phyloP scores from a whole-genome alignment of 257 asterid genomes.

The Solanum phureja region DNA sequence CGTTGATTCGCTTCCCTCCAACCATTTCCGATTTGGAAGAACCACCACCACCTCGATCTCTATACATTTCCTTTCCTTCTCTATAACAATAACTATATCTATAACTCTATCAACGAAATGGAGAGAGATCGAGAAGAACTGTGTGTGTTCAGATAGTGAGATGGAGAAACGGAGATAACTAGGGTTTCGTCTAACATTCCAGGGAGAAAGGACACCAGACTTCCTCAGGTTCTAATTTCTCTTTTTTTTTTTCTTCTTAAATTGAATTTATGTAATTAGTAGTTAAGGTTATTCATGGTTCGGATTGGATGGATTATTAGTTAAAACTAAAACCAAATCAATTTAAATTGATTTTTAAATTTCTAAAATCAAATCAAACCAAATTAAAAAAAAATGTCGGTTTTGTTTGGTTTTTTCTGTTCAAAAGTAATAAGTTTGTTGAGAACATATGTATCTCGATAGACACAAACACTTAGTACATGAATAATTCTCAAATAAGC shows the following conservation, averaged over 20 bases:
- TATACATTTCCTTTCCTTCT: slow-evolving; percentile 34
- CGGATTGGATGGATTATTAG: too few relatives aligned
- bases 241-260: not conserved
- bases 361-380: too few relatives aligned
- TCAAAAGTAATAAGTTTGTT: too few relatives aligned
- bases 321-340: too few relatives aligned
- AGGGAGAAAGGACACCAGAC: not conserved
- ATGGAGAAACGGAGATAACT: not conserved
- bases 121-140: not conserved
- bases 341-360: too few relatives aligned
- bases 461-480: too few relatives aligned
- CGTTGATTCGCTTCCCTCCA: slow-evolving; percentile 91
- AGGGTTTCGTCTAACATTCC: not conserved
- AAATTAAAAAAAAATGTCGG: too few relatives aligned
- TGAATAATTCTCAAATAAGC: too few relatives aligned
- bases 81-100: not conserved
- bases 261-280: too few relatives aligned
- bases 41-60: slow-evolving; percentile 54
- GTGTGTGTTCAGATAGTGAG: not conserved
- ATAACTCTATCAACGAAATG: not conserved
- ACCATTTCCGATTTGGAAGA: slow-evolving; percentile 52
- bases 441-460: too few relatives aligned
- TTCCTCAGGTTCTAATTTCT: not conserved
- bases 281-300: too few relatives aligned
- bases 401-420: too few relatives aligned